Conservation (phyloP, 2,329 filamentous ascomycete species). For the Lachnum nothofagi region DNA sequence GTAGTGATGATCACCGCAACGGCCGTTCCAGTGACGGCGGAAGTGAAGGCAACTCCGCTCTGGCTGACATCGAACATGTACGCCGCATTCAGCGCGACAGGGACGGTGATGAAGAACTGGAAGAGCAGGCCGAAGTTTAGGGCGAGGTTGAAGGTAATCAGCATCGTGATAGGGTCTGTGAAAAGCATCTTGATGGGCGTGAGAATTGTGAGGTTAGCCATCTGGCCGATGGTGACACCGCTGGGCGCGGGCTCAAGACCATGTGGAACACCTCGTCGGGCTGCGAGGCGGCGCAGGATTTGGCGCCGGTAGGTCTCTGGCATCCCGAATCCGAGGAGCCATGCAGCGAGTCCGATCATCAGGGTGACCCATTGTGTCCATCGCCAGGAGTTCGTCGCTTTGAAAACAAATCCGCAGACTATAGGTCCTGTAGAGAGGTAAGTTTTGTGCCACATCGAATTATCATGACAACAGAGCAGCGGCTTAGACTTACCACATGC, state of each 20-base stretch:
- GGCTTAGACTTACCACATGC: not conserved
- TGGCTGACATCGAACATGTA: not conserved
- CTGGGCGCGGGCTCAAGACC: not conserved
- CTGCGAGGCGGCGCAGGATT: not conserved
- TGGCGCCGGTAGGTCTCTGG: not conserved
- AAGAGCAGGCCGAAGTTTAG: not conserved
- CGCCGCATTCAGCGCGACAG: not conserved
- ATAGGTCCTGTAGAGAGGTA: not conserved
- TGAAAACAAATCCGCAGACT: not conserved
- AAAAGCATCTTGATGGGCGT: not conserved
- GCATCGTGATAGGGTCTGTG: not conserved
- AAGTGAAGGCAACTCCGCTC: not conserved
- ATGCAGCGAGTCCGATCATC: not conserved
- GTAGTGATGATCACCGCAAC: not conserved
- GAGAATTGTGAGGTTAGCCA: not conserved
- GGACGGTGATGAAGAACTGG: not conserved
- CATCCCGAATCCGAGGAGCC: not conserved
- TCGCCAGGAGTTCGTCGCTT: not conserved
- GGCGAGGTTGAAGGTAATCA: not conserved
- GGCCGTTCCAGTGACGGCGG: not conserved
- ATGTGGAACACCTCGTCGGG: not conserved
- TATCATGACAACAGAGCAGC: no score
- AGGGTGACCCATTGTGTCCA: not conserved
- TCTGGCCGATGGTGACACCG: not conserved
- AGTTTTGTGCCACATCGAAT: no score